A percentile compares a stretch with the other conserved stretches of the same genome.
phyloP scores from a whole-genome alignment of 1,139 yeast species.

The Debaryomycetaceae sp. region DNA sequence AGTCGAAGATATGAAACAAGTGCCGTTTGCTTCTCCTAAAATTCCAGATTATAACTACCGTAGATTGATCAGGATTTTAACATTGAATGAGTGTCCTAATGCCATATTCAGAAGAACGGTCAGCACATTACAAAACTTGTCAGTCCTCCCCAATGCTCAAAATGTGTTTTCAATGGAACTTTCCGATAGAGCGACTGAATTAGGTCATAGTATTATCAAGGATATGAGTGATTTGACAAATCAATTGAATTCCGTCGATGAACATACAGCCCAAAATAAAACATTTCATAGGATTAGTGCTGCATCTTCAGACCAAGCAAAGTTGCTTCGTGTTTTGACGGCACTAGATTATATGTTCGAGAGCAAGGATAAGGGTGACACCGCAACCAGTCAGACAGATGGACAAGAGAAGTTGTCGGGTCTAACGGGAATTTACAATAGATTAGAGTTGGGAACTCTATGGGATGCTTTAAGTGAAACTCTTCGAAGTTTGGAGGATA shows the following conservation, averaged over 20 bases:
- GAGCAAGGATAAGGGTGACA: slow-evolving; percentile 22
- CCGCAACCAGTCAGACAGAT: neutral
- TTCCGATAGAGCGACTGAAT: slow-evolving; percentile 58
- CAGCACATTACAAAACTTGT: slow-evolving; percentile 76
- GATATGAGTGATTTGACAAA: slow-evolving; percentile 54
- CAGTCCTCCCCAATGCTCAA: slow-evolving; percentile 59
- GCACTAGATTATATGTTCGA: slow-evolving; percentile 84
- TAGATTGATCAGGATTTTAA: slow-evolving; percentile 63
- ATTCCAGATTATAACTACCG: slow-evolving; percentile 64
- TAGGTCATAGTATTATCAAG: slow-evolving; percentile 54
- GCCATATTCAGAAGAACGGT: slow-evolving; percentile 83
- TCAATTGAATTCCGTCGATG: slow-evolving; percentile 40
- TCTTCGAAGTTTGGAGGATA: slow-evolving; percentile 56
- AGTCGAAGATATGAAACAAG: slow-evolving; percentile 15
- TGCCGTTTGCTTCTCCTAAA: slow-evolving; percentile 53
- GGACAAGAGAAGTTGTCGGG: slow-evolving; percentile 36
- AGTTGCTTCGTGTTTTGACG: slow-evolving; percentile 75
- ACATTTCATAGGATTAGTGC: slow-evolving; percentile 69
- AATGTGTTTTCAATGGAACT: slow-evolving; percentile 66
- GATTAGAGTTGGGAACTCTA: slow-evolving; percentile 67
- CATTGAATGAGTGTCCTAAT: slow-evolving; percentile 85
- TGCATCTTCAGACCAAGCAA: slow-evolving; percentile 84
- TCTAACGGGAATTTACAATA: slow-evolving; percentile 59
- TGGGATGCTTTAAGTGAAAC: slow-evolving; percentile 90
- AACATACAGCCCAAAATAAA: slow-evolving; percentile 49